Evolutionary conservation across 495 filamentous ascomycete genomes (phyloP).

Genomic region (Podospora tetraspora): DNA sequence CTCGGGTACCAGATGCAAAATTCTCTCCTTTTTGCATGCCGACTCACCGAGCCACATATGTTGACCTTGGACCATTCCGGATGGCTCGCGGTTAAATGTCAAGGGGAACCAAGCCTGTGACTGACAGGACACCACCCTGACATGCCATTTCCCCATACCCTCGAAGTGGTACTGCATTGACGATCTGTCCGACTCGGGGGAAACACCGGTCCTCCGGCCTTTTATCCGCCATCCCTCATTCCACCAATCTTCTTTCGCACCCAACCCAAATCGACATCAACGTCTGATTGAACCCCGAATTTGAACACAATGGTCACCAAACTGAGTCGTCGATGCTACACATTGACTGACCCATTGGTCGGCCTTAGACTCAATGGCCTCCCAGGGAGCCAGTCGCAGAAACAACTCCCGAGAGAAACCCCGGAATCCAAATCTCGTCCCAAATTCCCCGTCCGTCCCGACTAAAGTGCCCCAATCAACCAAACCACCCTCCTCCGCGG

Average conservation of each 20-base stretch:
- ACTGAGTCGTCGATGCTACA: not conserved
- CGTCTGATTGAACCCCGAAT: not conserved
- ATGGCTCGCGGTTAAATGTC: not conserved
- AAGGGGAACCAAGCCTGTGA: not conserved
- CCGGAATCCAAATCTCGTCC: not conserved
- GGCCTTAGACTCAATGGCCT: not conserved
- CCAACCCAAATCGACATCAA: not conserved
- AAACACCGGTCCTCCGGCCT: not conserved
- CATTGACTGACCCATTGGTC: not conserved
- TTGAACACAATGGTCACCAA: not conserved
- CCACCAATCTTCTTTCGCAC: not conserved
- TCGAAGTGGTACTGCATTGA: not conserved
- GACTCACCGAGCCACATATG: not conserved
- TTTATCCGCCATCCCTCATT: not conserved
- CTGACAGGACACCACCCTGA: not conserved
- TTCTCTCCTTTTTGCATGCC: not conserved
- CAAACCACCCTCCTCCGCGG: not conserved
- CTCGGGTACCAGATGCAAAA: not conserved
- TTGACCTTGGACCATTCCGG: not conserved
- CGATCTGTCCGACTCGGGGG: not conserved
- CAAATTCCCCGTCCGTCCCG: not conserved
- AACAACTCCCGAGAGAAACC: not conserved
- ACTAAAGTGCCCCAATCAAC: conserved; percentile 2
- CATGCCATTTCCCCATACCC: not conserved
- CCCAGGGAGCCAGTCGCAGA: not conserved